Evolutionary conservation across 495 filamentous ascomycete genomes (phyloP).

Genomic region (Neurospora sp.): DNA sequence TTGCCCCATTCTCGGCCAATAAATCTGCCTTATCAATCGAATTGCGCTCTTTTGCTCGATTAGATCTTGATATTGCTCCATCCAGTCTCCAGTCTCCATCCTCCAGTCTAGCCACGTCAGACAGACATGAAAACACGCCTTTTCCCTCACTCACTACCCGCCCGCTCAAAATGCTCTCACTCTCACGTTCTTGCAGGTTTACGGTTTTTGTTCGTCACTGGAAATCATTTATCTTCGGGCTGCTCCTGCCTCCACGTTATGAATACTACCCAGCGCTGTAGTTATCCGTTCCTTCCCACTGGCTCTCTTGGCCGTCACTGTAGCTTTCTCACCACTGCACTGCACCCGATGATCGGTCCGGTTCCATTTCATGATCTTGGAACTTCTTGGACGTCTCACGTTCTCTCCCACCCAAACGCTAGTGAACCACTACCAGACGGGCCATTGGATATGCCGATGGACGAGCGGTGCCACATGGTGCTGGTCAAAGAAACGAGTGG

Average conservation of each 20-base stretch:
- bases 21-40: not conserved
- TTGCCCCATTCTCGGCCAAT: not conserved
- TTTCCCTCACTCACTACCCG: not conserved
- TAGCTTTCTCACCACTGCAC: not conserved
- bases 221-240: not conserved
- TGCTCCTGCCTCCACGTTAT: not conserved
- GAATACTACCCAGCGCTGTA: not conserved
- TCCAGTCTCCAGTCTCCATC: not conserved
- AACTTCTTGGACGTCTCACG: not conserved
- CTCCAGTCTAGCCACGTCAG: not conserved
- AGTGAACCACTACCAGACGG: not conserved
- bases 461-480: not conserved
- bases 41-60: not conserved
- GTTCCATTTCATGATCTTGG: not conserved
- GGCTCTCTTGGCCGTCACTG: not conserved
- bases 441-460: not conserved
- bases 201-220: not conserved
- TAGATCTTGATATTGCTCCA: not conserved
- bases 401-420: not conserved
- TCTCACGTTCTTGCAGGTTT: not conserved
- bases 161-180: not conserved
- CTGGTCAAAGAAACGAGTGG: not conserved
- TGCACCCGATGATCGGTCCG: not conserved
- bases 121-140: not conserved
- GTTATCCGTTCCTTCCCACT: not conserved